Conservation (phyloP, 1,284 basidiomycete species). For the Trichosporon sp. region DNA sequence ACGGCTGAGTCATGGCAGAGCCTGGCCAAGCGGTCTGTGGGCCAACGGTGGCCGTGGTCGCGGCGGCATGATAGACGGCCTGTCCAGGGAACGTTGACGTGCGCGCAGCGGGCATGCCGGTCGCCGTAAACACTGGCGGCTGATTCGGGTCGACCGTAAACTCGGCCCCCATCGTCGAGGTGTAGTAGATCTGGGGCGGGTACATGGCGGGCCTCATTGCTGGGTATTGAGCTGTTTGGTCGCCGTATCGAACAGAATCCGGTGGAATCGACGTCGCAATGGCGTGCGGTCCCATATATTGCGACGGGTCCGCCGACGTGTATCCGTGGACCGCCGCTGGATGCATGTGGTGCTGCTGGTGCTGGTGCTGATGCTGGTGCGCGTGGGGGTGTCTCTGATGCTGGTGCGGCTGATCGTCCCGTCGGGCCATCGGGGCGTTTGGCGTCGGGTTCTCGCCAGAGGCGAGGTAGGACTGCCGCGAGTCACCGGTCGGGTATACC, state of each 20-base stretch:
- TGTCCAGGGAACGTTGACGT: not conserved
- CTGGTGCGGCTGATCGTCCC: slow-evolving; percentile 2
- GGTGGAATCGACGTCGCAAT: slow-evolving; percentile 2
- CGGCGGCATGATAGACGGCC: slow-evolving; percentile 10
- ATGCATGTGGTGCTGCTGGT: slow-evolving; percentile 1
- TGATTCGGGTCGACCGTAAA: slow-evolving; percentile 10
- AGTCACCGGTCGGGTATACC: not conserved
- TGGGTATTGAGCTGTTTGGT: slow-evolving; percentile 6
- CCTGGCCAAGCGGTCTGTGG: slow-evolving; percentile 13
- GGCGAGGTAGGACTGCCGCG: not conserved
- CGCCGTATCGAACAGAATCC: slow-evolving; percentile 14
- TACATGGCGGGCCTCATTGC: slow-evolving; percentile 11
- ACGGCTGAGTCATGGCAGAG: slow-evolving; percentile 6
- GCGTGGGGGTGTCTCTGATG: slow-evolving; percentile 2
- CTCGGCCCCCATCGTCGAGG: slow-evolving; percentile 10
- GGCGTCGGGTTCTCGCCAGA: not conserved
- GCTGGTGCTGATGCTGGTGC: not conserved
- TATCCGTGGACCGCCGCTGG: slow-evolving; percentile 1
- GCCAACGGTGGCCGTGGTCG: slow-evolving; percentile 8
- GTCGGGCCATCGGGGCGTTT: not conserved
- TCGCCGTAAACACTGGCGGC: not conserved
- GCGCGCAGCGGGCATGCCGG: not conserved
- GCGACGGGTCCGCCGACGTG: slow-evolving; percentile 7
- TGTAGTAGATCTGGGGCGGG: slow-evolving; percentile 17
- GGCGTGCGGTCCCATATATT: slow-evolving; percentile 10